Evolutionary conservation across 495 filamentous ascomycete species (phyloP), one percentile per base, ranked within the genome.

Genomic region (Podospora conica): DNA sequence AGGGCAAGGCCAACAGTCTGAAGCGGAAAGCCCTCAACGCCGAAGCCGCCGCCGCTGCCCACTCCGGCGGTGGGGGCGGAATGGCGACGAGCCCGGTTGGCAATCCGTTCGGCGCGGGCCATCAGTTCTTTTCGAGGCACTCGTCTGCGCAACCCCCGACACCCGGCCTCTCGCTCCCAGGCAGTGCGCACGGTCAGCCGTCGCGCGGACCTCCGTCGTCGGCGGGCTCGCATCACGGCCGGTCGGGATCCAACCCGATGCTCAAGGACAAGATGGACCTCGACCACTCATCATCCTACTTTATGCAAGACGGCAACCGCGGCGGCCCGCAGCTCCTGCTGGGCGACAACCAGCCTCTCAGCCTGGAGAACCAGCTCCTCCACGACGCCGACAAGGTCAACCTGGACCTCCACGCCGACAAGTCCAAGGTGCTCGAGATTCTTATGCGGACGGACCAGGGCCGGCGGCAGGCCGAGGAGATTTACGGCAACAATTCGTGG

Each of bases 1-100:
- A 90, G 48, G 84, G 88, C 9, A 97, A 96, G 76, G 84, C 86
- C 0, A 86, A 90, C 68, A 85, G 79, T 63, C 78, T 87, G 23
- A 83, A 84, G 66, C 84, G 85, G 33, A 88, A 88, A 66, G 79
- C 79, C 0, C 70, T 78, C 58, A 80, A 81, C 28, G 80, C 80
- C 15, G 80, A 81, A 60, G 78, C 78, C 0, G 77, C 75, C 0
- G 71, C 75, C 0, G 74, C 74, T 2, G 75, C 75, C 1, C 70
- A 75, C 3, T 61, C 67, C 1, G 71, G 60, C 12, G 61, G 23
- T 1, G 15, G 65, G 18, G 68, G 66, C 18, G 64, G 29, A n/a
- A 63, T 74, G 58, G 63, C 73, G 1, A 75, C 76, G 22, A 80
- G 77, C 23, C 76, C 80, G 6, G 75, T 74, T 10, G 55, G 68